Conservation (phyloP, 1,139 yeast species). For the Saccharomyces pastorianus region DNA sequence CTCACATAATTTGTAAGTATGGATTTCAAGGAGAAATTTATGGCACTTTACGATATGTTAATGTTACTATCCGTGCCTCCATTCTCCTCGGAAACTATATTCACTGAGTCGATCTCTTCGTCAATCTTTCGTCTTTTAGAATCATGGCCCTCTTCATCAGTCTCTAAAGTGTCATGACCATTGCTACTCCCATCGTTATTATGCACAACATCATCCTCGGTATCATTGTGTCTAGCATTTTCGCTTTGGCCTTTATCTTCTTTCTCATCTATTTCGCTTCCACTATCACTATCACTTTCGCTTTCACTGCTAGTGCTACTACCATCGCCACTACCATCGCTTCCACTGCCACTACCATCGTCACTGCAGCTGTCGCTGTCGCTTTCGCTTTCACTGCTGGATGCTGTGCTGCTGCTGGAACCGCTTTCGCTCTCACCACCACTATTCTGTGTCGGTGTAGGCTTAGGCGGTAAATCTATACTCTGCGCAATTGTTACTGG, state of each 20-base stretch:
- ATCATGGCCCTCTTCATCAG: constrained; percentile 4
- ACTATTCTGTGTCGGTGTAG: constrained; percentile 4
- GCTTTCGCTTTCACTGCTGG: background rate
- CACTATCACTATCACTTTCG: background rate
- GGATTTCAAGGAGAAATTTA: too few species aligned
- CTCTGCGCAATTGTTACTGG: constrained; percentile 21
- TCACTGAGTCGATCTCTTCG: background rate
- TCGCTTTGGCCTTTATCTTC: constrained; percentile 6
- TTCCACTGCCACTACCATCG: background rate
- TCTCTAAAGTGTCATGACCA: background rate
- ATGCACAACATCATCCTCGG: constrained; percentile 11
- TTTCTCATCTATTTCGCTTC: constrained; percentile 4
- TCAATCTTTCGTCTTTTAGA: background rate
- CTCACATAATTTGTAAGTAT: too few species aligned
- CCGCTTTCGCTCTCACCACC: too few species aligned
- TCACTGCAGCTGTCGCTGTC: constrained; percentile 7
- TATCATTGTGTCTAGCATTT: constrained; percentile 9
- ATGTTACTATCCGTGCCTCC: too few species aligned
- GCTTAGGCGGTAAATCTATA: constrained; percentile 5
- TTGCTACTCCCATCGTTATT: constrained; percentile 4
- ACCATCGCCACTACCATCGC: background rate
- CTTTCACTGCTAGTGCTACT: background rate
- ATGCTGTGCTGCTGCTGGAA: too few species aligned
- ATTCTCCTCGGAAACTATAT: background rate
- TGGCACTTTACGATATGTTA: too few species aligned